Evolutionary conservation across 2,329 filamentous ascomycete species (phyloP).

Genomic region (Colletotrichum endophyticum): DNA sequence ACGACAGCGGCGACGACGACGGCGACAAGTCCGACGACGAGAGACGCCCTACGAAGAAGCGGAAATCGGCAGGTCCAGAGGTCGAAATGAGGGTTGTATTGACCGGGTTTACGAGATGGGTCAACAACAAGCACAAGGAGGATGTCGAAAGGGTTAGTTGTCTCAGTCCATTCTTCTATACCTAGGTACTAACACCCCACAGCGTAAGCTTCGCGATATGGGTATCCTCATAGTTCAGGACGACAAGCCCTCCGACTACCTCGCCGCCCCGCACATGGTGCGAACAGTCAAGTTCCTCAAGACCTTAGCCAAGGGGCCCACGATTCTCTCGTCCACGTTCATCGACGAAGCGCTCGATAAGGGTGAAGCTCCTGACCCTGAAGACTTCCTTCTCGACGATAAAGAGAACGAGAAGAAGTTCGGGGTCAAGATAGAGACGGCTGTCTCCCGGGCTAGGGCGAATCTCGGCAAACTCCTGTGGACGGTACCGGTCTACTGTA

Average conservation of each 20-base stretch:
- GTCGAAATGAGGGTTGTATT: constrained; percentile 79
- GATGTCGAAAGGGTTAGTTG: constrained; percentile 77
- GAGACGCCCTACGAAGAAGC: constrained; percentile 64
- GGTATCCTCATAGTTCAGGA: constrained; percentile 84
- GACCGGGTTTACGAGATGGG: constrained; percentile 86
- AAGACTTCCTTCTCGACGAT: constrained; percentile 74
- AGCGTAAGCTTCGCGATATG: constrained; percentile 82
- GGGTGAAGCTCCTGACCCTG: constrained; percentile 66
- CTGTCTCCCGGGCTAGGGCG: constrained; percentile 71
- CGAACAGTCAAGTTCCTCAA: constrained; percentile 94
- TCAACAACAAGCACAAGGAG: constrained; percentile 74
- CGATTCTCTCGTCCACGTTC: constrained; percentile 78
- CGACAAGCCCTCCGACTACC: constrained; percentile 77
- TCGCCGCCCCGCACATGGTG: constrained; percentile 85
- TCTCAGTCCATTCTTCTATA: background rate
- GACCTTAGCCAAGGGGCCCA: constrained; percentile 80
- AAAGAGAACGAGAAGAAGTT: constrained; percentile 74
- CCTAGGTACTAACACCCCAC: constrained; percentile 24
- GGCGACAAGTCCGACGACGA: constrained; percentile 51
- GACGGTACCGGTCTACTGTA: constrained; percentile 83
- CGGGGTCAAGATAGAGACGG: constrained; percentile 70
- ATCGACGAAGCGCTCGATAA: constrained; percentile 78
- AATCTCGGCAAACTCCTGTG: constrained; percentile 80
- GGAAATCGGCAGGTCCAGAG: constrained; percentile 66
- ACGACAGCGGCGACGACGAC: constrained; percentile 44